Evolutionary conservation across 2,329 filamentous ascomycete genomes (phyloP), one percentile per base, ranked within the genome.

Genomic region (Colletotrichum sp.): DNA sequence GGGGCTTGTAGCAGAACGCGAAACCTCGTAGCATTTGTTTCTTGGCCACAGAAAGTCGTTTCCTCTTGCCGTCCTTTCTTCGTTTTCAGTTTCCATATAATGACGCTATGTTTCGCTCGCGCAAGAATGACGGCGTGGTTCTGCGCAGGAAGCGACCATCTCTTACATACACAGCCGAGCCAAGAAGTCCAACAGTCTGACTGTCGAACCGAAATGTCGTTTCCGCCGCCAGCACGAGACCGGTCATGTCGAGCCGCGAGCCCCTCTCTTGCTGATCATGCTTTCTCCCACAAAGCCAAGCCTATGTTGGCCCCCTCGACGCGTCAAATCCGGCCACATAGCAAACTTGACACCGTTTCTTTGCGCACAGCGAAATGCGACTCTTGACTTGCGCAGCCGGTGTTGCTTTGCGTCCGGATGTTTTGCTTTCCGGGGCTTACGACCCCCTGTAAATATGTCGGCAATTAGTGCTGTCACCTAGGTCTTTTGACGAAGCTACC

Each of bases 131-230:
- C 34, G n/a, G 9, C 7, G 43, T 5, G 16, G 61, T 43, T 9
- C 43, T 52, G 12, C 3, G n/a, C 43, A 52, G 43, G 43, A 21
- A 12, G 43, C 10, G 67, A 28, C 15, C n/a, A 26, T 28, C 26
- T 71, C 59, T 59, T 12, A 74, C 71, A 74, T 21, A 66, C 71
- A 74, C 71, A 71, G 71, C 71, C 71, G 32, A 12, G 59, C 71
- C 67, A 74, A 74, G 71, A 59, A n/a, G 59, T 57, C 70, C 59
- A 55, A n/a, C 8, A 26, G 67, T 64, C 57, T 63, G 67, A 43
- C 15, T 5, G 13, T 63, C 7, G 26, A 63, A 28, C 71, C 30
- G 52, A 59, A 15, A 30, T 13, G 9, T 65, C 59, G 24, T 64
- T 55, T 43, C 12, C 26, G 9, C 43, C 8, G 43, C 43, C 28